Evolutionary conservation across 1,284 basidiomycete genomes (phyloP).

Genomic region (Ganoderma boninense): DNA sequence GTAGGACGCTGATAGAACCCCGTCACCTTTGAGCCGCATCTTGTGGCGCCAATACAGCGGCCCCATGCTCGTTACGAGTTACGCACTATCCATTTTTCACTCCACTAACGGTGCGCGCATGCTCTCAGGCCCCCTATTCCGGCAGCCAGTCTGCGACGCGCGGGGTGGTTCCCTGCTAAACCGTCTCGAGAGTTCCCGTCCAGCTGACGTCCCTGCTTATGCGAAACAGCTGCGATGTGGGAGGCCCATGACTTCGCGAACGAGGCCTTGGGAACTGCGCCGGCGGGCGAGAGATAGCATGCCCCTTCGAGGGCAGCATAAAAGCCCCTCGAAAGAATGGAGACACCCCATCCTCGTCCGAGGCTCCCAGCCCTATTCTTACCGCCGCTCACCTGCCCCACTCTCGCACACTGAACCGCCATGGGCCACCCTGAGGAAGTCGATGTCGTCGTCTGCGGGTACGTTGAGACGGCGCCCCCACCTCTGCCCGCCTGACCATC

Average conservation of each 20-base stretch:
- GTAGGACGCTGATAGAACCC: conserved; percentile 27
- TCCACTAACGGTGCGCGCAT: conserved; percentile 18
- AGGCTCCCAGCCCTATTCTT: conserved; percentile 35
- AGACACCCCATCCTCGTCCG: conserved; percentile 30
- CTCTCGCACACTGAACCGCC: conserved; percentile 23
- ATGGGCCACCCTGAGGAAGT: conserved; percentile 74
- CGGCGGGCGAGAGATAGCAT: conserved; percentile 31
- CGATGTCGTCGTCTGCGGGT: conserved; percentile 72
- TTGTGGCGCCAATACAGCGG: conserved; percentile 21
- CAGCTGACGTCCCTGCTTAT: conserved; percentile 32
- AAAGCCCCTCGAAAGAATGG: conserved; percentile 31
- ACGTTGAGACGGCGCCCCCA: conserved; percentile 21
- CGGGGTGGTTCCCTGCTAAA: conserved; percentile 25
- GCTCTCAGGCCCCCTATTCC: conserved; percentile 29
- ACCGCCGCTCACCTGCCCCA: conserved; percentile 31
- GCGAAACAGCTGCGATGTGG: conserved; percentile 23
- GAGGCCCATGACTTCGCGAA: conserved; percentile 35
- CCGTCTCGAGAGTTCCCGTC: conserved; percentile 27
- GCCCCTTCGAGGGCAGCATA: conserved; percentile 25
- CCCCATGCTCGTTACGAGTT: conserved; percentile 18
- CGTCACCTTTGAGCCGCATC: conserved; percentile 17
- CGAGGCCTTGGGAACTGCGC: conserved; percentile 31
- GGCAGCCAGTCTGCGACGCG: conserved; percentile 18
- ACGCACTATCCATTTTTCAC: conserved; percentile 12
- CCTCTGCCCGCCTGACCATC: conserved; percentile 1